These are phyloP conservation scores for Saccharomycopsis vini DNA, from an alignment of 805 yeast genomes.

Conservation along the genomic window DNA sequence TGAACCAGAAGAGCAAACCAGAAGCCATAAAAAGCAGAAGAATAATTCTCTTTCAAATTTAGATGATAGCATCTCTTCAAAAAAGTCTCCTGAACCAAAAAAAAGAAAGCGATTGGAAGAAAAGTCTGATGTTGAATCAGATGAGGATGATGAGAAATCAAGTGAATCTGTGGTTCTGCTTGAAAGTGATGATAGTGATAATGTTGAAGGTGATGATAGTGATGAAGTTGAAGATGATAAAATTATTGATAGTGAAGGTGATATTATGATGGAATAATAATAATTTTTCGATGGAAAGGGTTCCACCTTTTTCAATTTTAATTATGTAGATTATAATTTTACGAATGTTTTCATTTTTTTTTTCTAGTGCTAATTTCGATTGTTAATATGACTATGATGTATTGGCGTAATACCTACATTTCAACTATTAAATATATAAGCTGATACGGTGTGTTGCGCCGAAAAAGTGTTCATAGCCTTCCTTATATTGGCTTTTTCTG, in stretches of 20 bases:
- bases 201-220: not conserved
- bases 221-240: not conserved
- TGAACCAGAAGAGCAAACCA: too few relatives aligned
- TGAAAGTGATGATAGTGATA: not conserved
- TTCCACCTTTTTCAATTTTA: too few relatives aligned
- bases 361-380: too few relatives aligned
- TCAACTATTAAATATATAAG: too few relatives aligned
- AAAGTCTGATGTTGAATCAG: not conserved
- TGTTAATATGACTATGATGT: too few relatives aligned
- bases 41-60: not conserved
- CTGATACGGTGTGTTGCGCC: too few relatives aligned
- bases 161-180: not conserved
- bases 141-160: not conserved
- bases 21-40: slow-evolving; percentile 1
- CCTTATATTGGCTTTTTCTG: too few relatives aligned
- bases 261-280: not conserved
- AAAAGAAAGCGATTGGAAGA: not conserved
- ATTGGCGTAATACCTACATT: too few relatives aligned
- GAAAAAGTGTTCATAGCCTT: too few relatives aligned
- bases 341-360: too few relatives aligned
- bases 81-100: not conserved
- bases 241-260: not conserved
- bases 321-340: too few relatives aligned
- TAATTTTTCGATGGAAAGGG: not conserved
- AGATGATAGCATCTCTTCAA: not conserved